A percentile compares a stretch with the other conserved stretches of the same genome.
Conservation (phyloP, 495 filamentous ascomycete species). For the Daldinia grandis region DNA sequence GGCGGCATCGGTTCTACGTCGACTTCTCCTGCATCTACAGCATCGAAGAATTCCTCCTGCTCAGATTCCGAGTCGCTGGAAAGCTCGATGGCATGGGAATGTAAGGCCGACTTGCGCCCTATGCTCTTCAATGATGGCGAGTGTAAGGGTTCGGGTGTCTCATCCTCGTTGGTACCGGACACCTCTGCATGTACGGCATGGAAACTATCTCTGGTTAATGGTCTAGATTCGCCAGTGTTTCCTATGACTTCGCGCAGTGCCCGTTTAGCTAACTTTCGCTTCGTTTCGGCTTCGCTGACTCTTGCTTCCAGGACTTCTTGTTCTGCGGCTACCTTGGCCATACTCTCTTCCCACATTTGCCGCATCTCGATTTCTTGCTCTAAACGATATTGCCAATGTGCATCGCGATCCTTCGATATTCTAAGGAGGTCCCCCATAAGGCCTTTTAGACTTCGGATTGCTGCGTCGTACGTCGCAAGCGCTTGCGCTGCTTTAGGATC, state of each 20-base stretch:
- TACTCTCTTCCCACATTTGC: constrained; percentile 98
- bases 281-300: constrained; percentile 89
- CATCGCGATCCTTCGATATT: constrained; percentile 91
- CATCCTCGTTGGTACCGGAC: constrained; percentile 41
- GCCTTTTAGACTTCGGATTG: constrained; percentile 85
- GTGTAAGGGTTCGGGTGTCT: constrained; percentile 45
- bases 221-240: constrained; percentile 59
- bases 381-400: constrained; percentile 95
- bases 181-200: constrained; percentile 47
- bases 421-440: constrained; percentile 87
- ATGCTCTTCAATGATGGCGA: constrained; percentile 55
- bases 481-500: constrained; percentile 81
- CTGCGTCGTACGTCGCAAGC: constrained; percentile 85
- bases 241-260: constrained; percentile 88
- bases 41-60: constrained; percentile 97
- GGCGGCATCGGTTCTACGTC: constrained; percentile 70
- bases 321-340: constrained; percentile 90
- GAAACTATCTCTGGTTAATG: constrained; percentile 47
- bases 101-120: constrained; percentile 63
- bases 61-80: constrained; percentile 80
- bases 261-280: constrained; percentile 86
- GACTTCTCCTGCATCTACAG: constrained; percentile 90
- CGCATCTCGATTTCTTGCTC: constrained; percentile 88
- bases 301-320: constrained; percentile 88
- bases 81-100: constrained; percentile 68